Conservation (phyloP, 208 protist genomes). For the Trichomonas tenax region DNA sequence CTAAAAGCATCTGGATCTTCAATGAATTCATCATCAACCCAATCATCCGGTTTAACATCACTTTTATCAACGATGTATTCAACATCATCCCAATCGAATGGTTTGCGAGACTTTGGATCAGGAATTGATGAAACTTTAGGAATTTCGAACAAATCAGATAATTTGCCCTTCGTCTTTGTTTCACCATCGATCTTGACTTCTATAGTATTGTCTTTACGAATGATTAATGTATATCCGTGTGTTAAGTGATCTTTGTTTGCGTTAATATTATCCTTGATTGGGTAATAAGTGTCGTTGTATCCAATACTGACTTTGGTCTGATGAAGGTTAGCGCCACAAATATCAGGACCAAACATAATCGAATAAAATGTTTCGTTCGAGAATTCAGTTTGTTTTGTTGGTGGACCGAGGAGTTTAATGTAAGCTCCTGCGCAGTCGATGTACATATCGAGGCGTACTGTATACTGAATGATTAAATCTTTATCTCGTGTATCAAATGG, state of each 20-base stretch:
- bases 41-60: background rate
- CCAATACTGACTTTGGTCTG: background rate
- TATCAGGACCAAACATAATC: conserved; percentile 16
- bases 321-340: background rate
- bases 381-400: background rate
- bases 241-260: background rate
- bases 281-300: background rate
- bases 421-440: background rate
- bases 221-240: background rate
- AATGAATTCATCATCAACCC: background rate
- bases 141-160: background rate
- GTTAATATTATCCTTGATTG: background rate
- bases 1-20: background rate
- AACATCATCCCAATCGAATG: background rate
- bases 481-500: background rate
- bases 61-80: background rate
- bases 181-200: background rate
- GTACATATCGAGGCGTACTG: background rate
- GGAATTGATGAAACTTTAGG: background rate
- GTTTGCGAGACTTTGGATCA: background rate
- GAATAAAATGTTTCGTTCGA: background rate
- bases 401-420: background rate
- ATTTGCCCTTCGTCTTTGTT: background rate
- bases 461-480: background rate
- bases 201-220: background rate